phyloP scores from a whole-genome alignment of 257 asterid genomes.

The Asclepias syriaca region DNA sequence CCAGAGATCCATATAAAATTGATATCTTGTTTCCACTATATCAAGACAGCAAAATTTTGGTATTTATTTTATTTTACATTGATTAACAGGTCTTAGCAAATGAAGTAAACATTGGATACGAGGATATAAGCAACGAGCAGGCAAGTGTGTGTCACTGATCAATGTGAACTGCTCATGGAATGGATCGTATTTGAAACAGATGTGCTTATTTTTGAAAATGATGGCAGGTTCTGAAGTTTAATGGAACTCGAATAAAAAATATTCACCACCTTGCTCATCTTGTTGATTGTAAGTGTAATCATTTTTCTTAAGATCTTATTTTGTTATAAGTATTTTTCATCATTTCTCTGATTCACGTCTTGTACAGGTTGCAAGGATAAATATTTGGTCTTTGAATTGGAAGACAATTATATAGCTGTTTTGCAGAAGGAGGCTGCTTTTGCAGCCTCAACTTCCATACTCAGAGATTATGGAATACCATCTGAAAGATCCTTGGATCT shows the following conservation, averaged over 20 bases:
- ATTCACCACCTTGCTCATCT: slow-evolving; percentile 92
- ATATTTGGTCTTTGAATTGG: slow-evolving; percentile 74
- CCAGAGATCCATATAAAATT: neutral
- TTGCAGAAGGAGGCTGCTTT: slow-evolving; percentile 69
- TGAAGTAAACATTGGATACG: slow-evolving; percentile 91
- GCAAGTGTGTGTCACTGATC: slow-evolving; percentile 31
- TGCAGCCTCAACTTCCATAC: slow-evolving; percentile 64
- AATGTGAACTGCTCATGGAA: neutral
- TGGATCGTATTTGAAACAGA: neutral
- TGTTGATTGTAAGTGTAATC: slow-evolving; percentile 61
- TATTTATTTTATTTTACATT: neutral
- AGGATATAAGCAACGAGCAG: slow-evolving; percentile 94
- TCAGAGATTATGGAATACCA: slow-evolving; percentile 86
- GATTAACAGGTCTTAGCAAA: slow-evolving; percentile 74
- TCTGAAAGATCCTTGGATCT: slow-evolving; percentile 78
- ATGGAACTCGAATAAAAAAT: slow-evolving; percentile 70
- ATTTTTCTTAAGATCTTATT: slow-evolving; percentile 1
- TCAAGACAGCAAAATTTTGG: neutral
- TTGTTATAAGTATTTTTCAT: slow-evolving; percentile 3
- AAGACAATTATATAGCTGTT: slow-evolving; percentile 71
- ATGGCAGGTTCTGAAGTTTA: slow-evolving; percentile 80
- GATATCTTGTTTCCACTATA: neutral
- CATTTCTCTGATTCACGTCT: neutral
- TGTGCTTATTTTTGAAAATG: slow-evolving; percentile 7
- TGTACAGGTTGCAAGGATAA: slow-evolving; percentile 54